Evolutionary conservation across 2,329 filamentous ascomycete species (phyloP), one percentile per base, ranked within the genome.

Genomic region (Penicillium griseofulvum): DNA sequence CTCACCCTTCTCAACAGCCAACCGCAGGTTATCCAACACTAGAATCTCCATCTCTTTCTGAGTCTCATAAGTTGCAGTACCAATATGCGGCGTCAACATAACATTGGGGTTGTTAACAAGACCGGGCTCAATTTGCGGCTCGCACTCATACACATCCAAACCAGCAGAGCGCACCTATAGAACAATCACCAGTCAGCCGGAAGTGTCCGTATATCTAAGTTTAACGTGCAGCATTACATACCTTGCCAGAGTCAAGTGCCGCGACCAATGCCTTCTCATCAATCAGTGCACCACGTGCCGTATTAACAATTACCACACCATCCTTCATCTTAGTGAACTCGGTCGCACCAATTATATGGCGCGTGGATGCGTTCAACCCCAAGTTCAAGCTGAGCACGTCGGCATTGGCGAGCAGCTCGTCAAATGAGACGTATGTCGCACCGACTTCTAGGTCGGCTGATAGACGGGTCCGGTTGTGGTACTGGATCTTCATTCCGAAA

Each of bases 31-130:
- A 31, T 82, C 76, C 66, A 86, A 57, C 17, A 85, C 82, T 59
- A 85, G 65, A 49, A 84, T 64, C 67, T 86, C 83, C 83, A 85
- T 86, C 52, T 84, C 81, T 60, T 78, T 80, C 71, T 85, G 82
- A 22, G 82, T 85, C 69, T 86, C 83, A 64, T 77, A 81, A 11
- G 83, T 85, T 56, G 73, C 78, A 1, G 83, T 86, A 19, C 83
- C 83, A 59, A 86, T 80, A 62, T 86, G 83, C 37, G 83, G 83
- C 58, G 85, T 66, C 60, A 86, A 62, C 61, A 85, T 81, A n/a
- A 75, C 74, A 38, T 68, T 69, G 5, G 73, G 69, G 60, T 76
- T 78, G 44, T 71, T 71, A 24, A 78, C 60, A 38, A 79, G 66
- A 0, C 80, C 83, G 0, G 75, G 73, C 58, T 85, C 72, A 34